Conservation (phyloP, 495 filamentous ascomycete genomes). For the Penicillium maclennaniae region DNA sequence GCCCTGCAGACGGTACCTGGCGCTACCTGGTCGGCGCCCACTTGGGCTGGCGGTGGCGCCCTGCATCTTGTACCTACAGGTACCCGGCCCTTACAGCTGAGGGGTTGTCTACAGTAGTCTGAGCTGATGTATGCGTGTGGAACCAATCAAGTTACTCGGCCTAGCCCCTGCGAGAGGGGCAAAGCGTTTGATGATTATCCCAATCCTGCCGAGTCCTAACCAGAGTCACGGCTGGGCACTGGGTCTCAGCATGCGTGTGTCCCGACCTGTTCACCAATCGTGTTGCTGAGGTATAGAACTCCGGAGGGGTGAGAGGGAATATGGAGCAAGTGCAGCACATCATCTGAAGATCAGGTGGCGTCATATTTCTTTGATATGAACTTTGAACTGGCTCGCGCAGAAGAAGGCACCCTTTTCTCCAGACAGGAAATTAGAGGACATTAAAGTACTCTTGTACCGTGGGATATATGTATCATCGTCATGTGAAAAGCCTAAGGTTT, state of each 20-base stretch:
- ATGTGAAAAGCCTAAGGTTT: conserved; percentile 2
- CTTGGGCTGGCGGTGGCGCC: conserved; percentile 12
- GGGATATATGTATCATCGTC: conserved; percentile 11
- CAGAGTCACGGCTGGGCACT: neutral
- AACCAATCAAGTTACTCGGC: neutral
- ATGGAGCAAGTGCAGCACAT: conserved; percentile 16
- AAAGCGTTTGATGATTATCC: conserved; percentile 3
- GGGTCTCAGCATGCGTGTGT: conserved; percentile 8
- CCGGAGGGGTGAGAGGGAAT: neutral
- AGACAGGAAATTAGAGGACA: neutral
- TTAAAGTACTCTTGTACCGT: conserved; percentile 18
- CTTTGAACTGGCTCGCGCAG: neutral
- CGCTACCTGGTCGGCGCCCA: conserved; percentile 18
- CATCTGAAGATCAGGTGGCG: conserved; percentile 16
- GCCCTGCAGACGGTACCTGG: conserved; percentile 31
- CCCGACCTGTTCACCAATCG: neutral
- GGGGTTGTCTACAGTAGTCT: no score
- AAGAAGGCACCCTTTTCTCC: neutral
- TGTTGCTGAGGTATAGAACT: neutral
- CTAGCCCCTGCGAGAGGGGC: neutral
- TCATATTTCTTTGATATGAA: conserved; percentile 2
- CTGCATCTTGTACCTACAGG: conserved; percentile 28
- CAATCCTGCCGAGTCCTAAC: conserved; percentile 4
- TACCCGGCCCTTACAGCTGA: conserved; percentile 16
- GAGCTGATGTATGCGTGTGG: neutral